Evolutionary conservation across 108 stramenopile species (phyloP), one percentile per base, ranked within the genome.

Genomic region (Bacterosira constricta): DNA sequence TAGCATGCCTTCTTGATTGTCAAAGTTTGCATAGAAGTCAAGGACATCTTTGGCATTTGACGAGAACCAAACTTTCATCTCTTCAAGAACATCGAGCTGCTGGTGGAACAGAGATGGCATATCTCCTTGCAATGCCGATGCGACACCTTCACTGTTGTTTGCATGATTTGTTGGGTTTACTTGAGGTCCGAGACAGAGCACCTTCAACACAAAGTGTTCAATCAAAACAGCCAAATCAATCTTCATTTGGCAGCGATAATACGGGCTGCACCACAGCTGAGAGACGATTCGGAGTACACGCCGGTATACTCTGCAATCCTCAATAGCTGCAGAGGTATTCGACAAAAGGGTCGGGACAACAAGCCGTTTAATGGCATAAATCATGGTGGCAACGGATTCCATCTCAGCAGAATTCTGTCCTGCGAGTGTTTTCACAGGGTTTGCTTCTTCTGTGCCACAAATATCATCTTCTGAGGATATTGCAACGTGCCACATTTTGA

Each of bases 1-100:
- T 8, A 91, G 42, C 29, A 85, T 46, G 29, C 74, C 79, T 23
- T 83, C 73, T 17, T 74, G 46, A 52, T 76, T 64, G 54, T 89
- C 88, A 58, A 94, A 97, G 52, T 95, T 97, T 29, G 95, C 44
- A 63, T 82, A 90, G n/a, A 96, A 56, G 54, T 92, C 90, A 25
- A 93, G 73, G 18, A 85, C 55, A 46, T 81, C 71, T 56, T 74
- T 86, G 3, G 90, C 75, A 54, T 87, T 78, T 25, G 60, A 75
- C 8, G 73, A 65, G 60, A 97, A 94, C 96, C 94, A 95, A 26
- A 60, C 54, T 60, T 88, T 80, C 30, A 97, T 39, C 50, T 91
- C 83, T 17, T 56, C 77, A 44, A 97, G 71, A 30, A 90, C 75
- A 44, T 87, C 87, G 17, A 93, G 54, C 66, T 95, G 94, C 41